Base-by-base conservation (phyloP, 2,329 filamentous ascomycete species). In the Cladophialophora carrionii region DNA sequence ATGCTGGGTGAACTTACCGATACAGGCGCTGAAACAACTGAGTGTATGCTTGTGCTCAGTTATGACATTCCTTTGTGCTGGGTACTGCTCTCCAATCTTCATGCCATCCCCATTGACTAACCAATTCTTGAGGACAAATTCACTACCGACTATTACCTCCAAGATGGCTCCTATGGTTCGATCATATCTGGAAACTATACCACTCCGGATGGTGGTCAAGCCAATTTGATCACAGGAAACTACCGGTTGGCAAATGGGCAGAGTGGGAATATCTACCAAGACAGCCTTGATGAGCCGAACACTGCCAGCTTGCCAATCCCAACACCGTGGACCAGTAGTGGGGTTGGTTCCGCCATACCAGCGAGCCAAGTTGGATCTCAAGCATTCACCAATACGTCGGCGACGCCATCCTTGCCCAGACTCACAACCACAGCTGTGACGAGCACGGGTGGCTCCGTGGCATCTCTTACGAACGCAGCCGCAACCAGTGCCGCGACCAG, bases 111-210 rank as follows among this genome's bases (percentile, higher is more conserved):
- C 10, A 20, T 26, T 34, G 20, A 53, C 49, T 22, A 37, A 52
- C 52, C 1, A 34, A 31, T 34, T 62, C 26, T 6, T 20, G 43
- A 77, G 75, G 82, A 84, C 72, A 78, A 78, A 61, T 84, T 81
- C 73, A 84, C 82, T 4, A 84, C 82, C 20, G 80, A 83, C 68
- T 83, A 74, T 70, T 77, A 77, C 60, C 79, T 84, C 56, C 72
- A 78, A 2, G 81, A 82, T 64, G 78, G 77, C 37, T 79, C 80
- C 17, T 81, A 76, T 58, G 82, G 82, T 12, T 80, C 78, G 2
- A 73, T 83, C n/a, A 76, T 75, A 1, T 75, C 74, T 0, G 82
- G 81, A 12, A 68, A 77, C 17, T 83, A 82, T 70, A 75, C 68
- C n/a, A 77, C 77, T 5, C 56, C 71, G 2, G 70, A 71, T 8